Conservation (phyloP, 1,139 yeast genomes). For the Arxiozyma bovina region DNA sequence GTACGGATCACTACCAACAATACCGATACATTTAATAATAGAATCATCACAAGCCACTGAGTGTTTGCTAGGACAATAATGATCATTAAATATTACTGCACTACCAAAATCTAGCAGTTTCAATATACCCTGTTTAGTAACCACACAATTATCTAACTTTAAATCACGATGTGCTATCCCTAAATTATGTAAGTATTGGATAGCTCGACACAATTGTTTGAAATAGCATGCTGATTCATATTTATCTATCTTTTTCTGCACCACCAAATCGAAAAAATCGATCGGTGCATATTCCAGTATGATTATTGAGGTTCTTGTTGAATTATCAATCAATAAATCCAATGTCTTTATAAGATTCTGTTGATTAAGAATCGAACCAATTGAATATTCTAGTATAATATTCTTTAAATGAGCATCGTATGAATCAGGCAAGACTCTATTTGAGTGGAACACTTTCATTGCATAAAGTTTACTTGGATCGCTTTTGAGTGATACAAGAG, state of each 20-base stretch:
- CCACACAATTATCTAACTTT: constrained; percentile 72
- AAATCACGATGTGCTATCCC: constrained; percentile 74
- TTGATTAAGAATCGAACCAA: constrained; percentile 54
- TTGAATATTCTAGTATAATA: constrained; percentile 57
- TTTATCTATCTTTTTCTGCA: constrained; percentile 57
- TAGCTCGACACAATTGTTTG: constrained; percentile 57
- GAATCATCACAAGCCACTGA: constrained; percentile 33
- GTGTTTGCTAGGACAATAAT: constrained; percentile 25
- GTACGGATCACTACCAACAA: constrained; percentile 77
- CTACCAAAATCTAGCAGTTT: constrained; percentile 74
- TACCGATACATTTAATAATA: constrained; percentile 37
- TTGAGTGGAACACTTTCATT: constrained; percentile 54
- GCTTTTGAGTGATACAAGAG: constrained; percentile 44
- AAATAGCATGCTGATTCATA: constrained; percentile 60
- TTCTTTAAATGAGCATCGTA: constrained; percentile 47
- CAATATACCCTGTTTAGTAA: constrained; percentile 48
- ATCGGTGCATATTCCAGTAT: constrained; percentile 71
- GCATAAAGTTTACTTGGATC: constrained; percentile 45
- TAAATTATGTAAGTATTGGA: constrained; percentile 49
- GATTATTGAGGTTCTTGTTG: constrained; percentile 42
- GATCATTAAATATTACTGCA: constrained; percentile 47
- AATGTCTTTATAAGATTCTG: constrained; percentile 56
- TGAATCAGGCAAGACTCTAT: constrained; percentile 5
- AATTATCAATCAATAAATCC: constrained; percentile 53
- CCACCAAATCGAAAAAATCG: constrained; percentile 69